A percentile compares a stretch with the other conserved stretches of the same genome.
Conservation (phyloP, 768 basidiomycete species). For the Boletus subcaerulescens region DNA sequence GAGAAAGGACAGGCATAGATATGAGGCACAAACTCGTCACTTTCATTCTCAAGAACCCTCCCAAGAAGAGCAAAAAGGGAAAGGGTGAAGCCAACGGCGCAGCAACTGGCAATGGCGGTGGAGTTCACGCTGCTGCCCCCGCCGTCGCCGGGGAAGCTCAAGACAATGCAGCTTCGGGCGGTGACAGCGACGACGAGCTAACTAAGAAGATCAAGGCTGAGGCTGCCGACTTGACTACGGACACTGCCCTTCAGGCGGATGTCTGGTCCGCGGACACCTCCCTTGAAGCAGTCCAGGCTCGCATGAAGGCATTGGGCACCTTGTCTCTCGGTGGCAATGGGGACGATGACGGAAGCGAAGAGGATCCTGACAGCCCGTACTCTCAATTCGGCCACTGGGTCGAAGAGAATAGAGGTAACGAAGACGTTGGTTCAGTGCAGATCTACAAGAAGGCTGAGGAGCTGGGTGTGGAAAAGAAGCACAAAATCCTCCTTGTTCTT, state of each 20-base stretch:
- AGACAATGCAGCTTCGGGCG: slow-evolving; percentile 44
- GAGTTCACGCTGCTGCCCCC: slow-evolving; percentile 37
- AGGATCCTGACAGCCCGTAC: slow-evolving; percentile 85
- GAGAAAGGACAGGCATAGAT: slow-evolving; percentile 86
- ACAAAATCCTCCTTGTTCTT: slow-evolving; percentile 82
- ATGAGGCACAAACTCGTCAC: slow-evolving; percentile 97
- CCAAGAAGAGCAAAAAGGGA: slow-evolving; percentile 63
- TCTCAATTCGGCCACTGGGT: slow-evolving; percentile 81
- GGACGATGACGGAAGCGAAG: slow-evolving; percentile 88
- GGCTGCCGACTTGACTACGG: slow-evolving; percentile 68
- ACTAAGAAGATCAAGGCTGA: slow-evolving; percentile 91
- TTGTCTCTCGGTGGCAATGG: slow-evolving; percentile 44
- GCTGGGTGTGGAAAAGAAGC: slow-evolving; percentile 90
- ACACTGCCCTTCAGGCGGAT: slow-evolving; percentile 60
- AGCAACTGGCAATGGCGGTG: slow-evolving; percentile 46
- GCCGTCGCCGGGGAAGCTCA: slow-evolving; percentile 40
- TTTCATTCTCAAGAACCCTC: slow-evolving; percentile 97
- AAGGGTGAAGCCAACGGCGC: slow-evolving; percentile 56
- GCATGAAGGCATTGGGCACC: slow-evolving; percentile 66
- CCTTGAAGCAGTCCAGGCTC: slow-evolving; percentile 81
- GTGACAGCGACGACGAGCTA: slow-evolving; percentile 83
- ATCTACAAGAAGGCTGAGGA: slow-evolving; percentile 90
- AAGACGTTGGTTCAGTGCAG: slow-evolving; percentile 44
- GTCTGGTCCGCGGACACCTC: slow-evolving; percentile 95
- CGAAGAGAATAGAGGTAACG: slow-evolving; percentile 57